Conservation (phyloP, 805 yeast genomes). For the Yarrowia alimentaria region DNA sequence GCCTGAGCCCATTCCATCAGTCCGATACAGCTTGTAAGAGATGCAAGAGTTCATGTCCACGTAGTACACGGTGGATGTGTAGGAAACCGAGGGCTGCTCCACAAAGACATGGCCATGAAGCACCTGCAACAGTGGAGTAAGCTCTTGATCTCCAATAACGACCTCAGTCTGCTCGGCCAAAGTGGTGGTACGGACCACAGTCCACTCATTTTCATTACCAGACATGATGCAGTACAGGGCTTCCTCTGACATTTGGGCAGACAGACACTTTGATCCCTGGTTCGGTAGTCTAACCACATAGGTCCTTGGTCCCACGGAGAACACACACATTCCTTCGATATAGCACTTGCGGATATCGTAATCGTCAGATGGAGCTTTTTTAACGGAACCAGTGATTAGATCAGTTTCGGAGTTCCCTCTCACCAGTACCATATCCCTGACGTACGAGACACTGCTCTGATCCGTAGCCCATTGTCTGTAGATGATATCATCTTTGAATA, state of each 20-base stretch:
- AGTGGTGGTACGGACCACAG: not conserved
- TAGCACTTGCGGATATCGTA: slow-evolving; percentile 2
- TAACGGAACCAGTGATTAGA: slow-evolving; percentile 4
- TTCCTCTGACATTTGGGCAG: slow-evolving; percentile 14
- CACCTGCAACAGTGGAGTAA: slow-evolving; percentile 8
- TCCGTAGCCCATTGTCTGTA: slow-evolving; percentile 5
- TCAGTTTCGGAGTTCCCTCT: not conserved
- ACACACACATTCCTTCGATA: slow-evolving; percentile 3
- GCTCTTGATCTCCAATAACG: slow-evolving; percentile 8
- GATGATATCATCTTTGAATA: slow-evolving; percentile 4
- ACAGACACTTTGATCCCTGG: not conserved
- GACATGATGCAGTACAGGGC: slow-evolving; percentile 10
- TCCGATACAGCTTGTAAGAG: slow-evolving; percentile 8
- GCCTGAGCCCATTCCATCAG: slow-evolving; percentile 14
- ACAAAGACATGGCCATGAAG: slow-evolving; percentile 14
- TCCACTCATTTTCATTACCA: slow-evolving; percentile 4
- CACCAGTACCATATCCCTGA: slow-evolving; percentile 5
- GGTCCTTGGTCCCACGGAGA: slow-evolving; percentile 1
- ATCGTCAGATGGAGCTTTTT: not conserved
- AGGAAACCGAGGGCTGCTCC: slow-evolving; percentile 7
- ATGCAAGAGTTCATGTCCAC: slow-evolving; percentile 3
- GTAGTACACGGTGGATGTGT: slow-evolving; percentile 12
- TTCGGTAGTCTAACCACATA: not conserved
- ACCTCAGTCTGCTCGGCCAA: not conserved
- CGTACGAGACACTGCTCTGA: slow-evolving; percentile 7